Percentiles rank a stretch among this genome's conserved stretches.
Conservation (phyloP, 108 stramenopile species). For the Fragilariopsis cylindrus region DNA sequence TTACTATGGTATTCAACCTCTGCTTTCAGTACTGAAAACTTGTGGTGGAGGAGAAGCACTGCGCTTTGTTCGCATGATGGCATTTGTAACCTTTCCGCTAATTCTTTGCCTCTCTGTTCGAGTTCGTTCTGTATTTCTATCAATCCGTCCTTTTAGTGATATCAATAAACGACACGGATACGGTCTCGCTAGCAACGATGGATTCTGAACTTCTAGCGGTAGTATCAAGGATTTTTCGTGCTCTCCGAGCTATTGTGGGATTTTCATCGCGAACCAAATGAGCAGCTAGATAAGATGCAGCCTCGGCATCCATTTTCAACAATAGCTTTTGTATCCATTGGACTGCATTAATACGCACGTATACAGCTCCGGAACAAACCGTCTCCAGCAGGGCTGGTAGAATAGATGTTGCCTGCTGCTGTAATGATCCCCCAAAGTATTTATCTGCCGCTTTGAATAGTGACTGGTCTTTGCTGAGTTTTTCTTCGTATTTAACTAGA, state of each 20-base stretch:
- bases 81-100: constrained; percentile 7
- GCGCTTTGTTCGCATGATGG: not conserved
- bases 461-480: constrained; percentile 14
- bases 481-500: constrained; percentile 9
- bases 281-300: constrained; percentile 25
- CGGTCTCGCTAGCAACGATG: not conserved
- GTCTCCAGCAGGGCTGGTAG: constrained; percentile 27
- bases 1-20: not conserved
- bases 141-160: not conserved
- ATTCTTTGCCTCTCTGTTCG: constrained; percentile 4
- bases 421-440: not conserved
- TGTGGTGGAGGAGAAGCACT: constrained; percentile 13
- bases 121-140: not conserved
- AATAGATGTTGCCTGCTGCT: constrained; percentile 28
- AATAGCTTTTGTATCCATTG: constrained; percentile 24
- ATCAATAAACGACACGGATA: not conserved
- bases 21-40: constrained; percentile 19
- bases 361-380: constrained; percentile 17
- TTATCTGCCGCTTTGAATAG: not conserved
- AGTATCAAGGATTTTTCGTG: not conserved
- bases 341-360: constrained; percentile 9
- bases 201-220: not conserved
- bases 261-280: constrained; percentile 6
- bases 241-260: not conserved
- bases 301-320: constrained; percentile 21